Evolutionary conservation across 2,329 filamentous ascomycete genomes (phyloP), one percentile per base, ranked within the genome.

Genomic region (Pestalotiopsis sp.): DNA sequence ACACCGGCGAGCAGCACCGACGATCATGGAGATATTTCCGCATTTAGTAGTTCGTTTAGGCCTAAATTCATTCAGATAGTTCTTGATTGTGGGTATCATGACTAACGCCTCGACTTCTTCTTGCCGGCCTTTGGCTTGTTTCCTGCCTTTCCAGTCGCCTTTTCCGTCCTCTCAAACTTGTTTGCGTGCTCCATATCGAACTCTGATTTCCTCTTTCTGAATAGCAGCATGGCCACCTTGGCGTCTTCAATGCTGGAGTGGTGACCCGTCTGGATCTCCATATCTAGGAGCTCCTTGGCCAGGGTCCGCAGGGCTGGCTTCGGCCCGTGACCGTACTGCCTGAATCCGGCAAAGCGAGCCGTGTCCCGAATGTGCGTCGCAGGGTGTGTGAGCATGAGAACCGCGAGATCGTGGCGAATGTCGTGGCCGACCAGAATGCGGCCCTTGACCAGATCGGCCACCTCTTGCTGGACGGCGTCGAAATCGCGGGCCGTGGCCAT

Each of bases 191-290:
- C 93, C 67, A 89, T 83, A 76, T 98, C 96, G 76, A 99, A 98
- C 0, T 86, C 92, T 20, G 90, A 85, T 81, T 98, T 98, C 77
- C 94, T 89, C 71, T 89, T 88, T 70, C 92, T 86, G 76, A 97
- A 98, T 56, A 99, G 81, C 67, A 95, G 82, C 94, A 99, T 98
- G 0, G 94, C 91, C 4, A 93, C 94, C 72, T 94, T 85, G 1
- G 96, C 96, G 83, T 99, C 96, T 81, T 91, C 84, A 70, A 91
- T 81, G 77, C 89, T 92, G 1, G 88, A 91, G 77, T 92, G 90
- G 30, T 86, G 81, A 1, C 88, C 89, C 22, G 78, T 81, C 72
- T 92, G 90, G 65, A 92, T 91, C 63, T 90, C 88, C 4, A 90
- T 79, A 0, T 84, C 84, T 1, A 92, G 75, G 7, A 91, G 75